A percentile compares a stretch with the other conserved stretches of the same genome.
Conservation (phyloP, 2,329 filamentous ascomycete species). For the Fusarium floridanum region DNA sequence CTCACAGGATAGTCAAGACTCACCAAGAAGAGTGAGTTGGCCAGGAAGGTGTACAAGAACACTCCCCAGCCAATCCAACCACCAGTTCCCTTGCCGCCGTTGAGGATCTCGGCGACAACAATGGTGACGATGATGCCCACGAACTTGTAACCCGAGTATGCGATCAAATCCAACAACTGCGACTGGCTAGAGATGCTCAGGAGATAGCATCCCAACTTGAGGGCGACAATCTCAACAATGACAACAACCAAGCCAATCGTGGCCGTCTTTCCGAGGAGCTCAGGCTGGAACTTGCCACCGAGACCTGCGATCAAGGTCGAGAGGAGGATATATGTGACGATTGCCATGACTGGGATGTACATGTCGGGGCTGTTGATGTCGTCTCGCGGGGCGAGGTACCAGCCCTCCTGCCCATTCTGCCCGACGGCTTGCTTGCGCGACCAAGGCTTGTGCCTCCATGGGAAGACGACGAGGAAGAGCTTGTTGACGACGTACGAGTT, state of each 20-base stretch:
- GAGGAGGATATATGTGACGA: slow-evolving; percentile 96
- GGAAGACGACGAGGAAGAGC: slow-evolving; percentile 92
- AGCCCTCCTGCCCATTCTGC: slow-evolving; percentile 76
- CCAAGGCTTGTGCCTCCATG: slow-evolving; percentile 98
- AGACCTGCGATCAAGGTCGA: slow-evolving; percentile 92
- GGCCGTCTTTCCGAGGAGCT: slow-evolving; percentile 90
- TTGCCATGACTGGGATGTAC: slow-evolving; percentile 99
- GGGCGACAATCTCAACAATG: slow-evolving; percentile 85
- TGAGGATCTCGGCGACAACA: slow-evolving; percentile 81
- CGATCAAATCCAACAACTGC: slow-evolving; percentile 92
- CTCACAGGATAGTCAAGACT: slow-evolving; percentile 48
- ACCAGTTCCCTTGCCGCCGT: slow-evolving; percentile 83
- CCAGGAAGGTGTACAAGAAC: slow-evolving; percentile 91
- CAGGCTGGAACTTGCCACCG: slow-evolving; percentile 91
- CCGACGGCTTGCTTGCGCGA: slow-evolving; percentile 86
- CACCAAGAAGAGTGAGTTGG: slow-evolving; percentile 96
- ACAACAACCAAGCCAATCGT: slow-evolving; percentile 87
- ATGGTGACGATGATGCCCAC: slow-evolving; percentile 95
- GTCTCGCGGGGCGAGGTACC: slow-evolving; percentile 92
- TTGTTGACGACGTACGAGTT: slow-evolving; percentile 97
- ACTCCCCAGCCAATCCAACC: slow-evolving; percentile 90
- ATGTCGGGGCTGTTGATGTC: slow-evolving; percentile 98
- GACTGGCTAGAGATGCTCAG: slow-evolving; percentile 94
- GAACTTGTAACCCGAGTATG: slow-evolving; percentile 98
- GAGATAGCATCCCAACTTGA: slow-evolving; percentile 94